Evolutionary conservation across 2,329 filamentous ascomycete species (phyloP), one percentile per base, ranked within the genome.

Genomic region (Aspergillus phoenicis): DNA sequence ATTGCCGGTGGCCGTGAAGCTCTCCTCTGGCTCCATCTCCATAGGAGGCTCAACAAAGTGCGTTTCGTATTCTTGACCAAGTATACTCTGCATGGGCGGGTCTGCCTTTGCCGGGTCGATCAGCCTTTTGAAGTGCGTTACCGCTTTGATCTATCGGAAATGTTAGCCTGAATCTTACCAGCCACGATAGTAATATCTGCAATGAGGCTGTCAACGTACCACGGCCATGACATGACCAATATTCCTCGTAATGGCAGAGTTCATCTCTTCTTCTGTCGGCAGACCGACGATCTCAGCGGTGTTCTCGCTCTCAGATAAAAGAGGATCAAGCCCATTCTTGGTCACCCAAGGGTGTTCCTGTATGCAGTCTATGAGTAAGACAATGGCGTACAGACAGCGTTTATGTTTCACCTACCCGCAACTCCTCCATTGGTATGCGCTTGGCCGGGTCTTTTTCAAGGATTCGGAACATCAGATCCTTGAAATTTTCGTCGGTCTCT

Each of bases 281-380:
- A 88, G 86, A 63, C 93, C 91, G 33, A 98, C 83, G 15, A 92
- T 80, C 65, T 93, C 84, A 10, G 89, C 86, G 47, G 91, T 96
- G 68, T 99, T 99, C 71, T 97, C 93, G 65, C 93, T 90, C 48
- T 86, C 84, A 7, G 91, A 86, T 11, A 98, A 82, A 13, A 99
- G 81, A 62, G 87, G 87, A 75, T 98, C 94, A 7, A 81, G 84
- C 13, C 92, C 93, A 59, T 85, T 78, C 70, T 87, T 90, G 5
- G 94, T 98, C 13, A 99, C 92, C 95, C 95, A 99, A 0, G 92
- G 87, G 73, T 99, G 95, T 69, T 89, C 85, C 94, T 97, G 63
- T 24, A 58, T 52, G 28, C 8, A 20, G 48, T 20, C 52, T 47
- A 54, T 65, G 49, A 63, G 52, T 13, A 53, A 48, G 15, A 22